These are phyloP conservation scores for Spergularia bocconei DNA, from an alignment of 148 eudicot species.

Conservation along the genomic window DNA sequence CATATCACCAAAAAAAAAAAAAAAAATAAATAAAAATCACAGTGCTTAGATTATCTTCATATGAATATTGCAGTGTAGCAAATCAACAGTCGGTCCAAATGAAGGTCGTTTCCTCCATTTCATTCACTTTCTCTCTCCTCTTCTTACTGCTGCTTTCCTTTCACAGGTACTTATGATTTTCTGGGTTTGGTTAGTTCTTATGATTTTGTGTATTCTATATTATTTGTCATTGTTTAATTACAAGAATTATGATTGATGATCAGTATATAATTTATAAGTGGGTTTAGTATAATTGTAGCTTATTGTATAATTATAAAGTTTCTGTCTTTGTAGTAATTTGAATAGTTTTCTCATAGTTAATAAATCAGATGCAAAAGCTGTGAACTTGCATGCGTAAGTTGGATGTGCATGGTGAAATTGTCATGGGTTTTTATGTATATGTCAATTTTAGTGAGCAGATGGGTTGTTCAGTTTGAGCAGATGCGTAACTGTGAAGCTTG, in stretches of 20 bases:
- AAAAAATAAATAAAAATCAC: neutral
- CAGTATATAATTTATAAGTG: neutral
- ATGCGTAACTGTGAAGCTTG: too few species aligned
- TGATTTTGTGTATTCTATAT: neutral
- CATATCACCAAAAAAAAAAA: too few species aligned
- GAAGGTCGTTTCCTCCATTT: constrained; percentile 6
- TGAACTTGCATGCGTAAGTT: neutral
- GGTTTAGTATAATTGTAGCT: neutral
- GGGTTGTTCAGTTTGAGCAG: too few species aligned
- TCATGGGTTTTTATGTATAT: neutral
- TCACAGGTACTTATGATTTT: constrained; percentile 19
- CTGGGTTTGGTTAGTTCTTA: neutral
- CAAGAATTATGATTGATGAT: too few species aligned
- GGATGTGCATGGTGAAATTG: constrained; percentile 2
- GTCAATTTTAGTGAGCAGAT: too few species aligned
- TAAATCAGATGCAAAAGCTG: neutral
- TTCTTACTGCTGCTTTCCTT: constrained; percentile 17
- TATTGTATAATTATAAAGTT: neutral
- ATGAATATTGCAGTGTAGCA: neutral
- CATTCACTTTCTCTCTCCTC: constrained; percentile 10
- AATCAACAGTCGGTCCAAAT: neutral
- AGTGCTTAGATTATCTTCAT: neutral
- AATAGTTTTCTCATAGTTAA: neutral
- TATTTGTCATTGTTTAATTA: neutral
- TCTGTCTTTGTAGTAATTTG: neutral